Conservation (phyloP, 805 yeast genomes). For the Nematodospora valgi region DNA sequence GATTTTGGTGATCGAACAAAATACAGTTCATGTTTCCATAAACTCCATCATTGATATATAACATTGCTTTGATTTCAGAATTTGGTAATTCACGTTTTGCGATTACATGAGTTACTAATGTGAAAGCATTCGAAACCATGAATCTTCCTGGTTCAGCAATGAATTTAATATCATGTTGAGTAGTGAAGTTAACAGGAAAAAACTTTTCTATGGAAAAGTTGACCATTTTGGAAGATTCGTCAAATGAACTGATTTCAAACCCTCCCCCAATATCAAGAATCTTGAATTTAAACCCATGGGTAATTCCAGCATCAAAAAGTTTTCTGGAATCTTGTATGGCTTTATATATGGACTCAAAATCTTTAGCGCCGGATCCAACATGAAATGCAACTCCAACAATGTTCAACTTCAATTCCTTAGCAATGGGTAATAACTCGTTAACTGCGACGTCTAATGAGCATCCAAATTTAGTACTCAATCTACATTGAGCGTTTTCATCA, state of each 20-base stretch:
- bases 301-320: conserved; percentile 60
- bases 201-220: conserved; percentile 49
- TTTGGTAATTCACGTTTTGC: conserved; percentile 60
- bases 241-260: conserved; percentile 63
- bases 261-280: conserved; percentile 94
- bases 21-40: conserved; percentile 95
- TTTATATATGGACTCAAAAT: conserved; percentile 57
- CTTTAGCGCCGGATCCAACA: conserved; percentile 90
- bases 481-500: conserved; percentile 83
- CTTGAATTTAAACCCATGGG: conserved; percentile 36
- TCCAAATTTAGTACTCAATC: conserved; percentile 86
- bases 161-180: conserved; percentile 34
- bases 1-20: conserved; percentile 85
- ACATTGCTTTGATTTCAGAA: conserved; percentile 48
- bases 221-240: conserved; percentile 55
- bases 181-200: conserved; percentile 48
- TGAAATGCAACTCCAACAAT: conserved; percentile 91
- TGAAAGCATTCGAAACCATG: conserved; percentile 80
- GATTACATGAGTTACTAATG: conserved; percentile 78
- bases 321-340: conserved; percentile 70
- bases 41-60: conserved; percentile 91
- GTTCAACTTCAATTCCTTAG: conserved; percentile 57
- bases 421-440: conserved; percentile 53
- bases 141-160: conserved; percentile 96
- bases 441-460: conserved; percentile 58